Base-by-base conservation (phyloP, 768 basidiomycete genomes). In the Boletus vinaceobasis region DNA sequence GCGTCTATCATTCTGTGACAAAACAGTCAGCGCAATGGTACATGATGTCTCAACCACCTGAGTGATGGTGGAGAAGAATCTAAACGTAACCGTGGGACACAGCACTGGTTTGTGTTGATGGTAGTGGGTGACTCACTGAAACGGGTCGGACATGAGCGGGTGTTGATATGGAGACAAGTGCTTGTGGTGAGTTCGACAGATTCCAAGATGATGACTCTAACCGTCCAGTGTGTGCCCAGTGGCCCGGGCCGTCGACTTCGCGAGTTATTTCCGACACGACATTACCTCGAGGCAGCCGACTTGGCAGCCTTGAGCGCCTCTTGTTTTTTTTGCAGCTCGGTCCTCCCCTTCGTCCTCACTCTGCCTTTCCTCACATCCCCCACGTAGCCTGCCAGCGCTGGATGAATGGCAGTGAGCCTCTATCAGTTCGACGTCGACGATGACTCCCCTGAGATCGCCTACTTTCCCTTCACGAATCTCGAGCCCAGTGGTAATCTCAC, bases 401-500 rank as follows among this genome's bases (percentile, higher is more conserved):
- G 60, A 69, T 72, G 69, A 59, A 70, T 70, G 71, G 69, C 71
- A 58, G 39, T 36, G 52, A 40, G 37, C 33, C 46, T 50, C 42
- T 49, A 37, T 33, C 65, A 76, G 54, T 74, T 88, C 70, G 59
- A 69, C 55, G 73, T 90, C 62, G 80, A 85, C 69, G 83, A 89
- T 66, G 82, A 83, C 50, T 88, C 88, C 40, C 88, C 88, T 5
- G 64, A 75, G 43, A 73, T 90, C 59, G 57, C 62, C 27, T 90
- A 88, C 73, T 75, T 68, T 55, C 88, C 89, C 23, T 79, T 83
- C 55, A 63, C 73, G 40, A 85, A 87, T 68, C 79, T 78, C 11
- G 72, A 82, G 53, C 73, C 79, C 38, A 67, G 76, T 47, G 69
- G 80, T 1, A 74, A 83, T 60, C 61, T 82, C 39, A 62, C 68